These are phyloP conservation scores for Magnaporthiopsis rhizophila DNA, from an alignment of 2,329 filamentous ascomycete species.

Conservation along the genomic window DNA sequence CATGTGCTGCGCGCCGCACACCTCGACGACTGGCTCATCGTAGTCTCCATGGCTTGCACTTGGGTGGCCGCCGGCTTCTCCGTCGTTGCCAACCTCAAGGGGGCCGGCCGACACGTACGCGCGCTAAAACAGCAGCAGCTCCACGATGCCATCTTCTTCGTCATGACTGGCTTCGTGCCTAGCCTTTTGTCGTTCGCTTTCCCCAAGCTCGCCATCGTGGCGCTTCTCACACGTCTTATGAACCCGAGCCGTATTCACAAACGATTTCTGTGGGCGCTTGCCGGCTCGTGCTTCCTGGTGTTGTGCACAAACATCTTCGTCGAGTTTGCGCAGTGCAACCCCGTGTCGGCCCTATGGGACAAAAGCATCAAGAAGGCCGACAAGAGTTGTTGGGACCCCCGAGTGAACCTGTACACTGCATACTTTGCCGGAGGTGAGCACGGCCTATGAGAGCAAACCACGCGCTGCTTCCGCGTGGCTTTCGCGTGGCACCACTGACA, in stretches of 20 bases:
- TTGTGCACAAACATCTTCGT: conserved; percentile 26
- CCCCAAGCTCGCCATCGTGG: conserved; percentile 33
- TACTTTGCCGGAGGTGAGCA: conserved; percentile 30
- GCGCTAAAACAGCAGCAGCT: neutral
- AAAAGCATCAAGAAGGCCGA: conserved; percentile 17
- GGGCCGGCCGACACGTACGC: conserved; percentile 3
- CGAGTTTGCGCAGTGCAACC: conserved; percentile 32
- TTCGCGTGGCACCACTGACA: conserved; percentile 1
- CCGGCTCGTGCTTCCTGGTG: conserved; percentile 9
- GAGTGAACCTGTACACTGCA: conserved; percentile 29
- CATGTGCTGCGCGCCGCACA: conserved; percentile 23
- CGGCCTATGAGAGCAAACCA: neutral
- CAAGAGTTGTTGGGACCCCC: conserved; percentile 26
- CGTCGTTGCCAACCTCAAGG: neutral
- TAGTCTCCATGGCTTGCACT: conserved; percentile 23
- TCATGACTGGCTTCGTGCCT: conserved; percentile 26
- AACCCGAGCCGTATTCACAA: conserved; percentile 26
- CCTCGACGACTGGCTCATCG: conserved; percentile 29
- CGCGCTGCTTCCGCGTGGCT: neutral
- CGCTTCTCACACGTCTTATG: conserved; percentile 28
- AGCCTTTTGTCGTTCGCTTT: conserved; percentile 30
- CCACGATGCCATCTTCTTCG: conserved; percentile 20
- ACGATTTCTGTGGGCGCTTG: conserved; percentile 28
- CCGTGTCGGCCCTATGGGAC: conserved; percentile 27
- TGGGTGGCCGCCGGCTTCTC: conserved; percentile 24